Percentiles rank a stretch among this genome's conserved stretches.
Conservation (phyloP, 2,329 filamentous ascomycete genomes). For the Aaosphaeria arxii region DNA sequence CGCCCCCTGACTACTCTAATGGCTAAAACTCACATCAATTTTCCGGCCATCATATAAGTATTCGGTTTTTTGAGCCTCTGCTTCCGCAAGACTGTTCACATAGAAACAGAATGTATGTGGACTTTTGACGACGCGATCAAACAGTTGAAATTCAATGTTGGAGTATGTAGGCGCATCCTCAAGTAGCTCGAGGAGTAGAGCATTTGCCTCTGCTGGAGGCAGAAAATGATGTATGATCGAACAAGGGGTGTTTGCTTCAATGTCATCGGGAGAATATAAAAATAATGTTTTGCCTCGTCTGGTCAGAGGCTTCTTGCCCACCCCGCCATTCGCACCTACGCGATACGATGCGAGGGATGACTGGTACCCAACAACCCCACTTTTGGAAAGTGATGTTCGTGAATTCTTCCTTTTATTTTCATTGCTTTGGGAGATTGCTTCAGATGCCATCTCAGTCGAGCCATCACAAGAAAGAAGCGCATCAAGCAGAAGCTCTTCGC, state of each 20-base stretch:
- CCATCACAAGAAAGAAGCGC: conserved; percentile 75
- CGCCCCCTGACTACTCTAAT: too few species aligned
- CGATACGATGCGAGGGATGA: conserved; percentile 38
- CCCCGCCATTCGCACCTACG: conserved; percentile 6
- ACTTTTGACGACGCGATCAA: conserved; percentile 80
- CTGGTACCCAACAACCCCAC: conserved; percentile 37
- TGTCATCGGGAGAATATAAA: conserved; percentile 76
- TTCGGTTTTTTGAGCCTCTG: conserved; percentile 67
- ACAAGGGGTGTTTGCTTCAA: conserved; percentile 82
- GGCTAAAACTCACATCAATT: conserved; percentile 53
- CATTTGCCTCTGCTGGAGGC: conserved; percentile 66
- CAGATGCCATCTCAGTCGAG: conserved; percentile 64
- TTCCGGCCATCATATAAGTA: conserved; percentile 83
- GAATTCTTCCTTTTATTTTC: conserved; percentile 33
- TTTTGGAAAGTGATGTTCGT: conserved; percentile 4
- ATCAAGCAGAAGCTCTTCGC: conserved; percentile 71
- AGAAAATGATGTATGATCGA: conserved; percentile 92
- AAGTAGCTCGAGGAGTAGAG: conserved; percentile 72
- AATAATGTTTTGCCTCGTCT: conserved; percentile 81
- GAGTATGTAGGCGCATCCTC: conserved; percentile 69
- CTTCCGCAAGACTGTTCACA: conserved; percentile 70
- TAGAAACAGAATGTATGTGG: conserved; percentile 85
- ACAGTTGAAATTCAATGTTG: conserved; percentile 75
- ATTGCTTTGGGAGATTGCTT: conserved; percentile 45
- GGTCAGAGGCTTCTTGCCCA: conserved; percentile 50